Evolutionary conservation across 495 filamentous ascomycete species (phyloP), one percentile per base, ranked within the genome.

Genomic region (Penicillium pulvis): DNA sequence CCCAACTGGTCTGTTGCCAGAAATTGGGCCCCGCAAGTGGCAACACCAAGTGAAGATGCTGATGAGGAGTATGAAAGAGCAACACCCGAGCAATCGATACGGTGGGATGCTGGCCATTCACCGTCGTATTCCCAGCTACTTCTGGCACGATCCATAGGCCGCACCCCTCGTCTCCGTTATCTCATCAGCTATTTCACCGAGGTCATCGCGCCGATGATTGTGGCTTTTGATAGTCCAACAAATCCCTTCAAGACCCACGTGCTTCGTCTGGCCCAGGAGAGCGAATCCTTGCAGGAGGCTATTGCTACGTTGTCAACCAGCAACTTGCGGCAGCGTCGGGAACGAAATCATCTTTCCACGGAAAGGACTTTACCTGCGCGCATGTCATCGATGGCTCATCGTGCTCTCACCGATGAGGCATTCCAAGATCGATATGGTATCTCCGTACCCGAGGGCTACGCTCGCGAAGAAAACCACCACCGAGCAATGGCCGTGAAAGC

Each of bases 221-320:
- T 97, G 16, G 88, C 92, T 47, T 94, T 97, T 73, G 93, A 98
- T 66, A 86, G 86, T 9, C 88, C 90, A 10, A 84, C 76, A 14
- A 89, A 97, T 66, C 93, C 93, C 1, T 98, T 92, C 68, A 81
- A 93, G 53, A 87, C 87, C 51, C 88, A 95, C 59, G 86, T 98
- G 44, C 80, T 97, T 35, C 87, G 85, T 20, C 80, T 97, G 41
- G 90, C 91, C 17, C 80, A 87, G 48, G 78, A 83, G 30, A 97
- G 90, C 71, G 85, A 87, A 64, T 92, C 91, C 60, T 74, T 97
- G 20, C 90, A 93, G 66, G 91, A 96, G 70, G 93, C 93, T 16
- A 91, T 98, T 67, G 94, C 93, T 59, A 92, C 93, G 6, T 79
- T 98, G 16, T 83, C 92, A 1, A 87, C 89, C 3, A 96, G 92